Base-by-base conservation (phyloP, 352 stramenopile species). In the Thalassiosira livingstoniorum region DNA sequence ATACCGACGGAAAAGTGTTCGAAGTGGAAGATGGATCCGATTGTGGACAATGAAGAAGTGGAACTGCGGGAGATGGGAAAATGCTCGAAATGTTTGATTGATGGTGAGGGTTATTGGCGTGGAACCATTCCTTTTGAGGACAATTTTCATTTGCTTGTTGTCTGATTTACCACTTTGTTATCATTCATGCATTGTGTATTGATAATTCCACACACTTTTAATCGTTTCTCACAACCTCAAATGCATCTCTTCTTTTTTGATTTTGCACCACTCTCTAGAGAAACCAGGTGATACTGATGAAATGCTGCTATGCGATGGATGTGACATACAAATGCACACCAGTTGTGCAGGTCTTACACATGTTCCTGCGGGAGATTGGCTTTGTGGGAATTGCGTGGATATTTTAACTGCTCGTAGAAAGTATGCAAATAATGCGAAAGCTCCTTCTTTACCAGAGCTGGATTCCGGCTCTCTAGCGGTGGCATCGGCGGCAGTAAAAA, bases 231-330 rank as follows among this genome's bases (percentile, higher is more conserved):
- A 31, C 47, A 29, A 7, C 47, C 53, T 0, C 54, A 63, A 4
- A 63, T n/a, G n/a, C 29, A 34, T n/a, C n/a, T n/a, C n/a, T n/a
- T n/a, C n/a, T n/a, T n/a, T n/a, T n/a, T n/a, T n/a, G n/a, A n/a
- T 31, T 34, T 10, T 35, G 29, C 23, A 10, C 1, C 29, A 29
- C 4, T 35, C 5, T 54, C 13, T 43, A 63, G 71, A 80, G 45
- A 10, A 75, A 29, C 54, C 60, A 29, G 34, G 53, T 63, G 72
- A 80, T 31, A 29, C 72, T 29, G 63, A 80, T 65, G 18, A 73
- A 57, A 74, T 80, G 42, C 35, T 86, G 0, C 18, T 86, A 0
- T 86, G 78, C 35, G 80, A 87, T 27, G 80, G 80, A n/a, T 87
- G 80, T 58, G 68, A 80, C 66, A 4, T 67, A 5, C n/a, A 53